These are phyloP conservation scores for Cladorrhinum samala DNA, from an alignment of 495 filamentous ascomycete genomes.

Conservation along the genomic window DNA sequence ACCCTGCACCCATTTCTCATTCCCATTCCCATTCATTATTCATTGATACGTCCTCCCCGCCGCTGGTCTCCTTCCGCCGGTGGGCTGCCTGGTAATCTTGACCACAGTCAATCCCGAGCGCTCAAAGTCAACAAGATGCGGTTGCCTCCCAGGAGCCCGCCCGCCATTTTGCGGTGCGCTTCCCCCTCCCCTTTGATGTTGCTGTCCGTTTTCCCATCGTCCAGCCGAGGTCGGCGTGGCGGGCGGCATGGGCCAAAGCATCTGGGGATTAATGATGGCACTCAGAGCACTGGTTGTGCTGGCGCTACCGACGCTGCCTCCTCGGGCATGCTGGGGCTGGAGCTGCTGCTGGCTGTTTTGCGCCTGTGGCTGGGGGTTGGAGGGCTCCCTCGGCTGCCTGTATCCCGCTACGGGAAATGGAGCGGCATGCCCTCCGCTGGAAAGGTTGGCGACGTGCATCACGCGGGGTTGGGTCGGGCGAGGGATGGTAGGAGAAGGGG, in stretches of 20 bases:
- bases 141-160: background rate
- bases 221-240: slow-evolving; percentile 11
- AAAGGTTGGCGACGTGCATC: too few species aligned
- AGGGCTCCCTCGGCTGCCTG: background rate
- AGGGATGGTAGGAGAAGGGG: background rate
- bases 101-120: slow-evolving; percentile 13
- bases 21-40: background rate
- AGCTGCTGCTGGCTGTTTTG: background rate
- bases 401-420: background rate
- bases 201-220: too few species aligned
- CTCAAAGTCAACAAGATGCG: slow-evolving; percentile 12
- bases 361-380: slow-evolving; percentile 2
- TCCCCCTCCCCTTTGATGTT: too few species aligned
- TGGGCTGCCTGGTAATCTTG: slow-evolving; percentile 9
- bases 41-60: background rate
- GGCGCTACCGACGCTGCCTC: slow-evolving; percentile 9
- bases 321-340: background rate
- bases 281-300: slow-evolving; percentile 9
- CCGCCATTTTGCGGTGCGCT: background rate
- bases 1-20: too few species aligned
- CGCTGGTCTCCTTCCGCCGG: background rate
- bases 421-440: background rate
- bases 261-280: slow-evolving; percentile 12
- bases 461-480: too few species aligned
- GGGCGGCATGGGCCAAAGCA: slow-evolving; percentile 16